These are phyloP conservation scores for Zygosaccharomyces gambellarensis DNA, from an alignment of 805 yeast genomes.

Conservation along the genomic window DNA sequence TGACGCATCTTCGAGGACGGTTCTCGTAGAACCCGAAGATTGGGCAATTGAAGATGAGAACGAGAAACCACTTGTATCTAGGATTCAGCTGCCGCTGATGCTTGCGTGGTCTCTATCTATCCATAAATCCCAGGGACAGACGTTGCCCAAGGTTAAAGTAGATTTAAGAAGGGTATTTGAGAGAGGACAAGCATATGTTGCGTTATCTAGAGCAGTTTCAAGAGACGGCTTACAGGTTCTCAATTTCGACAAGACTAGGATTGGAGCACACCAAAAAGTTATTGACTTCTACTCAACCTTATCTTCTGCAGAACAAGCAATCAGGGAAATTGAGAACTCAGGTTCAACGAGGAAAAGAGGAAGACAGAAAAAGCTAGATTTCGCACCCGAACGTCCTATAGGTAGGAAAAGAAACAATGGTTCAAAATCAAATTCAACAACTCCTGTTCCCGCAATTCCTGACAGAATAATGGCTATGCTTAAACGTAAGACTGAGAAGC, in stretches of 20 bases:
- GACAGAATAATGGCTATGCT: constrained; percentile 18
- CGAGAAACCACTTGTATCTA: constrained; percentile 60
- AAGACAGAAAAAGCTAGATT: constrained; percentile 6
- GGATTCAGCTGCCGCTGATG: constrained; percentile 80
- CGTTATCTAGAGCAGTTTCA: constrained; percentile 82
- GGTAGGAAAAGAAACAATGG: constrained; percentile 7
- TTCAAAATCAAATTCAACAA: constrained; percentile 10
- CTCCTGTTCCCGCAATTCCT: constrained; percentile 3
- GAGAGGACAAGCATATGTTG: constrained; percentile 94
- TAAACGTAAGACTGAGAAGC: constrained; percentile 8
- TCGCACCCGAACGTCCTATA: constrained; percentile 4
- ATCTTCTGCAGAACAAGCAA: constrained; percentile 30
- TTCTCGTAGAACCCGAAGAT: constrained; percentile 72
- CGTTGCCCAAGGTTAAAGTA: constrained; percentile 69
- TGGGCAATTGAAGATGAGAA: constrained; percentile 77
- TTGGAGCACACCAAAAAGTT: constrained; percentile 68
- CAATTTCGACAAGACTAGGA: constrained; percentile 60
- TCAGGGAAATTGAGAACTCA: constrained; percentile 9
- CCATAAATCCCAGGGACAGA: constrained; percentile 94
- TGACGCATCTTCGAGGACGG: constrained; percentile 68
- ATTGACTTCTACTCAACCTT: constrained; percentile 58
- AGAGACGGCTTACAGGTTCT: constrained; percentile 78
- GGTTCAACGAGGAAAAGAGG: background rate
- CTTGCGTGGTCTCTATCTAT: constrained; percentile 97
- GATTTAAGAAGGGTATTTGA: constrained; percentile 77